Evolutionary conservation across 1,139 yeast species (phyloP), one percentile per base, ranked within the genome.

Genomic region (Saccharomyces hybrid): DNA sequence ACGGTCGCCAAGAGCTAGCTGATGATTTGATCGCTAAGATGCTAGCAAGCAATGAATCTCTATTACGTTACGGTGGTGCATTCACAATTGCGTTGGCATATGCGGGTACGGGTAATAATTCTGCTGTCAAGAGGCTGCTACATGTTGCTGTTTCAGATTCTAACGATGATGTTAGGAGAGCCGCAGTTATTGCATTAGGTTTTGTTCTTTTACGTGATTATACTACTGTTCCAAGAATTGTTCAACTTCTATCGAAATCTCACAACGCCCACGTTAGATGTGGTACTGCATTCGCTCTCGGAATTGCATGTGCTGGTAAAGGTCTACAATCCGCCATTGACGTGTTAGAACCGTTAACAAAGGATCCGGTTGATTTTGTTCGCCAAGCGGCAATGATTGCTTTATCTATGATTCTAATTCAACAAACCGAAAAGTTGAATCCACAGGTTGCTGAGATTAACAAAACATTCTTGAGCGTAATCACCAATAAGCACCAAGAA

Each of bases 231-330:
- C 99, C 99, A 58, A 87, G 95, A 65, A 87, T 95, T 75, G 97
- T 93, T 42, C 96, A 91, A 71, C 78, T 93, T 59, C 78, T 95
- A 64, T 83, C 97, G 0, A 97, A 91, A 72, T 88, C 97, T 1
- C 97, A 93, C 72, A 95, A 93, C 69, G 96, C 99, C 14, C 98
- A 95, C 69, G 99, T 95, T 32, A 88, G 99, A 73, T 93, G 95
- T 69, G 99, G 99, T 74, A 87, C 98, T 47, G 97, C 98, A 2
- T 78, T 93, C 83, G 99, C 99, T 0, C 79, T 93, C 61, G 99
- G 98, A 73, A 88, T 95, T 58, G 84, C 98, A 2, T 91, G 98
- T 77, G 97, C 98, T 29, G 99, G 99, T 53, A 86, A 95, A 70
- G 95, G 91, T 4, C 75, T 88, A 56, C 83, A 86, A 54, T 84